Conservation (phyloP, 176 grass and related monocot species). For the Thinopyrum elongatum region DNA sequence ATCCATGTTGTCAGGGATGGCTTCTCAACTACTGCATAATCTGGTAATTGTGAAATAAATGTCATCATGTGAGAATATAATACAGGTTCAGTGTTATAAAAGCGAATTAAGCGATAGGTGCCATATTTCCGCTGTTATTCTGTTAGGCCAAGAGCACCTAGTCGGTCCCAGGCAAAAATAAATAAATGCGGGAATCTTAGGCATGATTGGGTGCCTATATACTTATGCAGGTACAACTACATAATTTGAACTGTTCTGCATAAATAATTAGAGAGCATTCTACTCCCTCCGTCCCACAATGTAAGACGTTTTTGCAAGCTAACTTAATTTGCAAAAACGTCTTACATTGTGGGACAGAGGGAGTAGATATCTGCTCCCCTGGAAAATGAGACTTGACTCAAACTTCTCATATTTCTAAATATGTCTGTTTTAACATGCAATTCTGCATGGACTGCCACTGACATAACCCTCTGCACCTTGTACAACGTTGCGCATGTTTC, state of each 20-base stretch:
- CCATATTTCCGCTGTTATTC: background rate
- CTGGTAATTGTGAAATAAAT: constrained; percentile 42
- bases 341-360: too few relatives aligned
- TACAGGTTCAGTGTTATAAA: background rate
- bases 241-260: background rate
- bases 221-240: background rate
- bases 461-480: background rate
- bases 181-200: background rate
- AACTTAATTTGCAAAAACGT: too few relatives aligned
- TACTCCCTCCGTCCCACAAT: too few relatives aligned
- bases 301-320: too few relatives aligned
- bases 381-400: background rate
- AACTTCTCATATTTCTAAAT: background rate
- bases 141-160: background rate
- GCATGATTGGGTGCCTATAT: background rate
- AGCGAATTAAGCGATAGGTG: background rate
- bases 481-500: background rate
- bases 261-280: background rate
- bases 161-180: background rate
- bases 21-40: constrained; percentile 92
- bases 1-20: constrained; percentile 73
- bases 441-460: background rate
- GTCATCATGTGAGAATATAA: background rate
- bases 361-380: background rate
- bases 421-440: background rate